Percentiles rank a stretch among this genome's conserved stretches.
phyloP scores from a whole-genome alignment of 208 protist species.

The Dictyostelium gargantuum region DNA sequence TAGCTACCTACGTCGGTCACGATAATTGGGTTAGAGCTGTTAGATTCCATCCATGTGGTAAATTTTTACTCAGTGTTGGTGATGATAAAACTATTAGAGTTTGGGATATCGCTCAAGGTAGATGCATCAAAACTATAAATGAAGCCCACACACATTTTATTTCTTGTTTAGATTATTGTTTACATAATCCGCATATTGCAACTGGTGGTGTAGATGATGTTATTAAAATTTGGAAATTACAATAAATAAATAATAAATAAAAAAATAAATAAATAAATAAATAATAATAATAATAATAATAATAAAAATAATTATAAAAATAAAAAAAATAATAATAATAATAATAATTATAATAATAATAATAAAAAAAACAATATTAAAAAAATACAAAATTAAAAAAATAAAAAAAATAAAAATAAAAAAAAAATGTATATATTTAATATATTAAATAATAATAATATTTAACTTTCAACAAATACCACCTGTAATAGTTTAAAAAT shows the following conservation, averaged over 20 bases:
- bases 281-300: neutral
- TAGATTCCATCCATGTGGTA: slow-evolving; percentile 64
- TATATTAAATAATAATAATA: too few species aligned
- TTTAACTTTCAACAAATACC: too few species aligned
- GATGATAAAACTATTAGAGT: slow-evolving; percentile 69
- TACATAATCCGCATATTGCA: slow-evolving; percentile 70
- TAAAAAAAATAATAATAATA: neutral
- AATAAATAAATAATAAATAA: slow-evolving; percentile 58
- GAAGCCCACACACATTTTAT: slow-evolving; percentile 85
- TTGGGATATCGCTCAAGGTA: slow-evolving; percentile 70
- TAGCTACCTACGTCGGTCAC: slow-evolving; percentile 73
- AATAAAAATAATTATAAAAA: neutral
- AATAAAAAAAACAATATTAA: neutral
- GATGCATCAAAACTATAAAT: slow-evolving; percentile 75
- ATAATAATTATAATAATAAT: neutral
- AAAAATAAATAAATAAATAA: neutral
- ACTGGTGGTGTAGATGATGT: slow-evolving; percentile 82
- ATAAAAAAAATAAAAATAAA: neutral
- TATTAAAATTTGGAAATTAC: slow-evolving; percentile 85
- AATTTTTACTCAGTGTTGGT: slow-evolving; percentile 52
- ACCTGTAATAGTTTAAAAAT: too few species aligned
- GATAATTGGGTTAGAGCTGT: slow-evolving; percentile 65
- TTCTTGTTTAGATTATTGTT: slow-evolving; percentile 76
- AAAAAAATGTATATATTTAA: neutral
- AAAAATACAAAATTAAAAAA: neutral